phyloP scores from a whole-genome alignment of 139 green algal genomes.

The Edaphochlamys debaryana region DNA sequence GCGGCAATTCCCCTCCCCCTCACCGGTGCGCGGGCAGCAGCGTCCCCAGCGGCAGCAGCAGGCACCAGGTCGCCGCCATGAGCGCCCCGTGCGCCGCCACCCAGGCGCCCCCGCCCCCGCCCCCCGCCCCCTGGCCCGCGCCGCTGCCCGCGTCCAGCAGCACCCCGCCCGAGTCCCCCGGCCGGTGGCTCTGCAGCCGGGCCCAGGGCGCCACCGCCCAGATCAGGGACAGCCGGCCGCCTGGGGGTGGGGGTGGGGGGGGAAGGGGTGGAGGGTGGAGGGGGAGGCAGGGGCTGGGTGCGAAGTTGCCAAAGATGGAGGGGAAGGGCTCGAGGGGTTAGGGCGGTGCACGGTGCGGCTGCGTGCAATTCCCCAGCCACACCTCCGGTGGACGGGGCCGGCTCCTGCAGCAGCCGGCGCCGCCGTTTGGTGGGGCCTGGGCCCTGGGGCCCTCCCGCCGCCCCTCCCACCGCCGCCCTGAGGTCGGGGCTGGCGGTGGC shows the following conservation, averaged over 20 bases:
- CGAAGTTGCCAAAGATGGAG: too few relatives aligned
- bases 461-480: too few relatives aligned
- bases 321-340: too few relatives aligned
- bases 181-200: not conserved
- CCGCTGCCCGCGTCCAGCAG: not conserved
- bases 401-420: too few relatives aligned
- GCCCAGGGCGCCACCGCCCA: not conserved
- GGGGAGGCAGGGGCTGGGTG: too few relatives aligned
- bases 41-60: conserved; percentile 41
- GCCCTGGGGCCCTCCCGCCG: too few relatives aligned
- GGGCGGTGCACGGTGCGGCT: too few relatives aligned
- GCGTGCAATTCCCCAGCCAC: too few relatives aligned
- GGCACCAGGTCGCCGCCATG: conserved; percentile 40
- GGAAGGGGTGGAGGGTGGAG: too few relatives aligned
- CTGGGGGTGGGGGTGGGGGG: too few relatives aligned
- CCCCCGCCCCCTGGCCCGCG: not conserved
- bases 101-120: not conserved
- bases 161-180: not conserved
- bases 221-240: not conserved
- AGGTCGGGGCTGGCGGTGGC: not conserved
- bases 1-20: not conserved
- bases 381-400: too few relatives aligned
- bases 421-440: too few relatives aligned
- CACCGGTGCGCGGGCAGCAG: conserved; percentile 40
- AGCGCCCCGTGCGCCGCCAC: conserved; percentile 43